Evolutionary conservation across 73 alveolate species (phyloP).

Genomic region (Paramecium sonneborni): DNA sequence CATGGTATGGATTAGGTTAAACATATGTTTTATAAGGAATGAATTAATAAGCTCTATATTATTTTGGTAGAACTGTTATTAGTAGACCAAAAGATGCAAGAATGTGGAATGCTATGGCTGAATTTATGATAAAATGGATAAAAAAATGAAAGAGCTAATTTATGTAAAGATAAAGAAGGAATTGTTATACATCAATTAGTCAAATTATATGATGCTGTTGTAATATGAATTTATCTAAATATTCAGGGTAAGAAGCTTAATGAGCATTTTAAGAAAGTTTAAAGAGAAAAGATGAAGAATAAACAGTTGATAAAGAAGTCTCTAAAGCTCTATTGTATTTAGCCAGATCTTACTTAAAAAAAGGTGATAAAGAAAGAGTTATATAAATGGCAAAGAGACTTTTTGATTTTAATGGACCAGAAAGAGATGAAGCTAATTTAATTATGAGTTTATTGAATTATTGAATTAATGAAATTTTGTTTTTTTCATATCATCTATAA

Average conservation of each 20-base stretch:
- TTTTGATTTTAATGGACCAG: constrained; percentile 90
- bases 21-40: constrained; percentile 93
- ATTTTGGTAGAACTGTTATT: constrained; percentile 94
- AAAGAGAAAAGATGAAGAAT: constrained; percentile 86
- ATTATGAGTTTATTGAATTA: constrained; percentile 41
- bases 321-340: constrained; percentile 90
- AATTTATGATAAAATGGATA: constrained; percentile 91
- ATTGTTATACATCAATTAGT: constrained; percentile 95
- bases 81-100: constrained; percentile 97
- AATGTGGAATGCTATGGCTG: constrained; percentile 99
- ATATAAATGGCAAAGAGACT: constrained; percentile 86
- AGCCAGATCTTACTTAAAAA: constrained; percentile 84
- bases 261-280: constrained; percentile 89
- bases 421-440: constrained; percentile 67
- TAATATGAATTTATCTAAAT: neutral
- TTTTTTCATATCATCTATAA: too few species aligned
- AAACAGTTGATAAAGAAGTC: constrained; percentile 86
- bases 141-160: constrained; percentile 94
- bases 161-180: constrained; percentile 96
- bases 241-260: constrained; percentile 77
- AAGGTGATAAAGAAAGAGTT: constrained; percentile 85
- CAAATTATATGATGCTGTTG: constrained; percentile 86
- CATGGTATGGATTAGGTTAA: constrained; percentile 97
- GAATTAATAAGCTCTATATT: constrained; percentile 95
- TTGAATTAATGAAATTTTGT: constrained; percentile 25